A percentile compares a stretch with the other conserved stretches of the same genome.
These are phyloP conservation scores for Plectosphaerella plurivora DNA, from an alignment of 2,329 filamentous ascomycete species.

Conservation along the genomic window DNA sequence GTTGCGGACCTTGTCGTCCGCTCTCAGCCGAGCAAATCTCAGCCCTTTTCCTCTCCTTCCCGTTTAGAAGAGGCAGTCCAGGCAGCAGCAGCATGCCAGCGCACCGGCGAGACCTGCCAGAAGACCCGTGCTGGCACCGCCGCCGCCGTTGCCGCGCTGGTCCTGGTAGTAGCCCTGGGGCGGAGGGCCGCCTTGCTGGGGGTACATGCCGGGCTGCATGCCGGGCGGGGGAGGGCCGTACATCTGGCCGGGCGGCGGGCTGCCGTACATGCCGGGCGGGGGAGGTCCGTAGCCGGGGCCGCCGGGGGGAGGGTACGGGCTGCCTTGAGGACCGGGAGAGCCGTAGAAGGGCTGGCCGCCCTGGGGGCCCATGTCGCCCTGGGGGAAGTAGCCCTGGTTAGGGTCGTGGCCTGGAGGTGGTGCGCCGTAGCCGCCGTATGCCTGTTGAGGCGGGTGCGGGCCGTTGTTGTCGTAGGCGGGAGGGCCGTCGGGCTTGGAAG, in stretches of 20 bases:
- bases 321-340: constrained; percentile 22
- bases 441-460: constrained; percentile 33
- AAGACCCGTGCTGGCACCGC: constrained; percentile 25
- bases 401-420: constrained; percentile 21
- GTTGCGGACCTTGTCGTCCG: no score
- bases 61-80: constrained; percentile 50
- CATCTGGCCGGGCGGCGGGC: constrained; percentile 19
- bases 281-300: constrained; percentile 5
- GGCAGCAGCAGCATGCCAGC: constrained; percentile 54
- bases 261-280: constrained; percentile 17
- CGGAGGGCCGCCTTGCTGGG: constrained; percentile 15
- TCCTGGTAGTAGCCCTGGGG: constrained; percentile 24
- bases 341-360: constrained; percentile 12
- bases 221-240: background rate
- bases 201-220: constrained; percentile 21
- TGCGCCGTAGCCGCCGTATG: constrained; percentile 37
- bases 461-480: constrained; percentile 39
- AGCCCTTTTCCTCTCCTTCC: background rate
- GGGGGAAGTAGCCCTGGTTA: background rate
- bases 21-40: background rate
- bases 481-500: constrained; percentile 43
- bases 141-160: constrained; percentile 20
- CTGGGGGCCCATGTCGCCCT: constrained; percentile 2
- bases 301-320: constrained; percentile 9
- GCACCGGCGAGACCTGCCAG: constrained; percentile 44